phyloP scores from a whole-genome alignment of 768 basidiomycete genomes.

The Gymnopilus dilepis region DNA sequence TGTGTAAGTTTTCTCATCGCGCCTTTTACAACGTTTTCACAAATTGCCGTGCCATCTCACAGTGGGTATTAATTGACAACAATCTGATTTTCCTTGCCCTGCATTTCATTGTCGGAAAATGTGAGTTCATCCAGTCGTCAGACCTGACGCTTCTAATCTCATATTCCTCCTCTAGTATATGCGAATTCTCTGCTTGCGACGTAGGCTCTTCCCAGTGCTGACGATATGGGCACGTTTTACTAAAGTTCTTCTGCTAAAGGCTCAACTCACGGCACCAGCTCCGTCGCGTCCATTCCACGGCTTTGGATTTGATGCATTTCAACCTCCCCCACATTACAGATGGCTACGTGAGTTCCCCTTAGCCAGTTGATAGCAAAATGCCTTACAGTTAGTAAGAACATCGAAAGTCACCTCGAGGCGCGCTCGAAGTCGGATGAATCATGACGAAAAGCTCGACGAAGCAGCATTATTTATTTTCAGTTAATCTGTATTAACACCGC shows the following conservation, averaged over 20 bases:
- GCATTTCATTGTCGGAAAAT: slow-evolving; percentile 51
- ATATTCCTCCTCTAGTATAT: slow-evolving; percentile 40
- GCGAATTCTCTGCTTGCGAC: slow-evolving; percentile 49
- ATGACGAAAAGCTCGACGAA: neutral
- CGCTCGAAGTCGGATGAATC: neutral
- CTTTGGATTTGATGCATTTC: slow-evolving; percentile 12
- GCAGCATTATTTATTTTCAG: slow-evolving; percentile 4
- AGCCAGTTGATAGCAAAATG: neutral
- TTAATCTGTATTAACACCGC: slow-evolving; percentile 7
- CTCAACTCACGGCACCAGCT: slow-evolving; percentile 20
- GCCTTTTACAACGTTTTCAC: neutral
- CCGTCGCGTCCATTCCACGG: slow-evolving; percentile 12
- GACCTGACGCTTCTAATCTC: neutral
- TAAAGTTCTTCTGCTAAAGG: slow-evolving; percentile 6
- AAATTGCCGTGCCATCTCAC: neutral
- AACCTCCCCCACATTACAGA: slow-evolving; percentile 8
- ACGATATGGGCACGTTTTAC: neutral
- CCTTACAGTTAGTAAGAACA: slow-evolving; percentile 3
- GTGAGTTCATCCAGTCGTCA: slow-evolving; percentile 30
- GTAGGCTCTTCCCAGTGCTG: slow-evolving; percentile 8
- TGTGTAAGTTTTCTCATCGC: slow-evolving; percentile 39
- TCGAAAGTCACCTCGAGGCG: neutral
- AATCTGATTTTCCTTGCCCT: slow-evolving; percentile 52
- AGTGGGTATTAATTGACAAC: slow-evolving; percentile 50
- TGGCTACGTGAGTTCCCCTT: slow-evolving; percentile 7